Evolutionary conservation across 2,329 filamentous ascomycete species (phyloP).

Genomic region (Myriosclerotinia curreyana): DNA sequence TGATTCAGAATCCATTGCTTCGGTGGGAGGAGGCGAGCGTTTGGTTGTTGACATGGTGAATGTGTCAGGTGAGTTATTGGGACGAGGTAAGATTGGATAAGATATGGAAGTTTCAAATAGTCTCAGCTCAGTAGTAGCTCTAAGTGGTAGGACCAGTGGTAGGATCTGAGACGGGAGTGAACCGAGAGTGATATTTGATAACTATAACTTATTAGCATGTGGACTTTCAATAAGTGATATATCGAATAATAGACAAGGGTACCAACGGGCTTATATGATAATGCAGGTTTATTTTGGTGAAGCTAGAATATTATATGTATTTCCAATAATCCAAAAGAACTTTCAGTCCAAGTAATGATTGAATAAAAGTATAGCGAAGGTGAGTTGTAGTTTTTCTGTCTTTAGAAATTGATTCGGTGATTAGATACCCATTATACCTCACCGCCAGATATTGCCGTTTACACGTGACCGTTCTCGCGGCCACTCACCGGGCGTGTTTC

Average conservation of each 20-base stretch:
- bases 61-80: slow-evolving; percentile 3
- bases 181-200: background rate
- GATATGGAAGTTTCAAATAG: background rate
- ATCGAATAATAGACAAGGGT: slow-evolving; percentile 6
- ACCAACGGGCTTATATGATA: background rate
- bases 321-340: background rate
- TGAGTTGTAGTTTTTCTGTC: background rate
- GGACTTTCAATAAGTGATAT: slow-evolving; percentile 5
- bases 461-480: background rate
- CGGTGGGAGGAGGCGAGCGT: slow-evolving; percentile 6
- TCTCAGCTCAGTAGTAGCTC: background rate
- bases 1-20: slow-evolving; percentile 8
- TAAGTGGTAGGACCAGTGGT: background rate
- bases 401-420: slow-evolving; percentile 1
- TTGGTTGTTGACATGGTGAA: slow-evolving; percentile 16
- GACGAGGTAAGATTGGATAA: background rate
- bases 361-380: background rate
- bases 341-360: background rate
- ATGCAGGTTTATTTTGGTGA: background rate
- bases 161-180: background rate
- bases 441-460: slow-evolving; percentile 4
- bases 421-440: background rate
- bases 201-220: background rate
- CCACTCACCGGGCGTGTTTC: slow-evolving; percentile 16
- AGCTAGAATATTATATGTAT: background rate